Base-by-base conservation (phyloP, 768 basidiomycete species). In the Lyophyllum decastes region DNA sequence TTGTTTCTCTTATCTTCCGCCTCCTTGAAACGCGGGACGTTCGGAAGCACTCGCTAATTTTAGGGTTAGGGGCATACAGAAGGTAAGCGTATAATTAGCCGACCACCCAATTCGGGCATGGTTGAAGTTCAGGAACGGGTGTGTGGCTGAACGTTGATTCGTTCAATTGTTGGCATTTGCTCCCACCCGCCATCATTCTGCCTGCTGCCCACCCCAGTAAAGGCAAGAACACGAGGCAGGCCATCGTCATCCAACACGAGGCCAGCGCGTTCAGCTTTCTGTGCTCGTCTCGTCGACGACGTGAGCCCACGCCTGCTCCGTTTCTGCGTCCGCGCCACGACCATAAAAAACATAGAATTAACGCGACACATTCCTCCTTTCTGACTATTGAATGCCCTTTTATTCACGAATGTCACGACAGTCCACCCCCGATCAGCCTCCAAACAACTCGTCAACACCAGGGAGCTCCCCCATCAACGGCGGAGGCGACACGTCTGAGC, bases 161-260 rank as follows among this genome's bases (percentile, higher is more conserved):
- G 53, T 27, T 45, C 21, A 40, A 21, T 52, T 40, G 49, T 55
- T 62, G 58, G 58, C 40, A 41, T 53, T 56, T 60, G 58, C 64
- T 63, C 56, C 60, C 60, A 60, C 62, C n/a, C 49, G 55, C 62
- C 67, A 61, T 59, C 60, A 59, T 60, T 58, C 48, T 59, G 47
- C 59, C 59, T 62, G 11, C 25, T 56, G 49, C 63, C 62, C 66
- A 65, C 66, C 67, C 73, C 71, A 67, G 70, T 72, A 74, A 68
- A 78, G 76, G 70, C 69, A 75, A 72, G 70, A 63, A 74, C 80
- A 82, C 80, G 80, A 82, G 79, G 80, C 74, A 64, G 69, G 64
- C 61, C 68, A 69, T 70, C 64, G 69, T 69, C 68, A 66, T 66
- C 64, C 64, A 65, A 72, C 79, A 81, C 80, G 80, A 81, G 80